Evolutionary conservation across 208 protist species (phyloP).

Genomic region (Trypanosoma vivax): DNA sequence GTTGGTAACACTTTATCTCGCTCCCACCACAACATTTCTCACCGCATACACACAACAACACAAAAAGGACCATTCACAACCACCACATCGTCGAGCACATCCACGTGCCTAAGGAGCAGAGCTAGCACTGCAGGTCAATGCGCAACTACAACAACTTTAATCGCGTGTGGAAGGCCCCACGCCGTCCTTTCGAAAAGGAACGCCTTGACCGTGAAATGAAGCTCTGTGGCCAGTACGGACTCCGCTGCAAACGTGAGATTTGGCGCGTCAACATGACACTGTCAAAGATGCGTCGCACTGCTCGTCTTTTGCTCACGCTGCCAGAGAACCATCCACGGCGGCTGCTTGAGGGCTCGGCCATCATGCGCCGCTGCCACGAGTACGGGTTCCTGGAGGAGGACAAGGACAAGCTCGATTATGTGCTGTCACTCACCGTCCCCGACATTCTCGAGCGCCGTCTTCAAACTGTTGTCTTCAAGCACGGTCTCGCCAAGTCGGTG

Average conservation of each 20-base stretch:
- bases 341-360: constrained; percentile 97
- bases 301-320: constrained; percentile 98
- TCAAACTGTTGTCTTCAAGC: constrained; percentile 99
- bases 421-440: constrained; percentile 98
- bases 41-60: too few relatives aligned
- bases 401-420: constrained; percentile 99
- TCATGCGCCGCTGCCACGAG: constrained; percentile 98
- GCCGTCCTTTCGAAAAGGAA: constrained; percentile 99
- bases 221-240: constrained; percentile 98
- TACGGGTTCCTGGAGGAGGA: constrained; percentile 98
- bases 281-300: constrained; percentile 98
- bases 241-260: constrained; percentile 99
- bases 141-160: constrained; percentile 96
- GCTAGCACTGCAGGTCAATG: constrained; percentile 25
- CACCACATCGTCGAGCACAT: neutral
- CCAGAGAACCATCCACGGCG: constrained; percentile 96
- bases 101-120: constrained; percentile 1
- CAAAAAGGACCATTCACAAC: constrained; percentile 1
- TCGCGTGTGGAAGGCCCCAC: constrained; percentile 96
- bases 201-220: constrained; percentile 99
- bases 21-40: too few relatives aligned
- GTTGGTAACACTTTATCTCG: too few relatives aligned
- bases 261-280: constrained; percentile 98
- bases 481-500: constrained; percentile 98
- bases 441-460: constrained; percentile 99